These are phyloP conservation scores for Sporothrix variecibatus DNA, from an alignment of 2,329 filamentous ascomycete species.

Conservation along the genomic window DNA sequence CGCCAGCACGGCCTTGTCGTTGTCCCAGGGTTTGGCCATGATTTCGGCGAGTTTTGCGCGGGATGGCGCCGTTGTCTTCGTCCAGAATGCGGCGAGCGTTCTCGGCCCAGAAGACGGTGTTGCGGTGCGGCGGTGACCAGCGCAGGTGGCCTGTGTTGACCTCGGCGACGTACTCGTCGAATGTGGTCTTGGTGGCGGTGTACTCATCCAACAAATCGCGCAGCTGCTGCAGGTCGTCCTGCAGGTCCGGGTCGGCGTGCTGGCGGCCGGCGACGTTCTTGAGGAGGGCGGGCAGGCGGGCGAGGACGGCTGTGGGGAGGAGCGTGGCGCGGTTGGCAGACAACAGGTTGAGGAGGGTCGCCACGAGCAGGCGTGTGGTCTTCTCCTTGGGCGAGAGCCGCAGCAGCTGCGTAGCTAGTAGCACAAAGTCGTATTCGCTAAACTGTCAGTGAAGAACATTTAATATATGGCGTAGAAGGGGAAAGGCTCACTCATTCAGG, in stretches of 20 bases:
- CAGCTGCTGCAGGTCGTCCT: conserved; percentile 62
- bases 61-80: conserved; percentile 74
- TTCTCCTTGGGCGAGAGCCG: conserved; percentile 96
- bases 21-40: conserved; percentile 70
- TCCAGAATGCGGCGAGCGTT: conserved; percentile 87
- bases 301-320: conserved; percentile 83
- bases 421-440: conserved; percentile 89
- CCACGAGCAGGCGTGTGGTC: conserved; percentile 87
- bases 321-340: conserved; percentile 67
- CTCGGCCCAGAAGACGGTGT: conserved; percentile 85
- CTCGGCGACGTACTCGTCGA: conserved; percentile 89
- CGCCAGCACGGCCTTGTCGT: conserved; percentile 83
- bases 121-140: conserved; percentile 90
- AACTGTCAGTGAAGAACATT: not conserved
- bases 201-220: conserved; percentile 67
- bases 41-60: conserved; percentile 82
- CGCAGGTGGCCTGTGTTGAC: conserved; percentile 82
- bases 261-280: conserved; percentile 64
- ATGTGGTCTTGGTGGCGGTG: conserved; percentile 71
- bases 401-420: conserved; percentile 89
- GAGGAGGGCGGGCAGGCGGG: conserved; percentile 71
- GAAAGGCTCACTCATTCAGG: conserved; percentile 73
- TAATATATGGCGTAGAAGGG: not conserved
- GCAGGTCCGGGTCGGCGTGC: conserved; percentile 64
- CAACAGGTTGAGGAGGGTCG: conserved; percentile 86